A percentile compares a stretch with the other conserved stretches of the same genome.
Conservation (phyloP, 257 asterid genomes). For the Anisodus acutangulus region DNA sequence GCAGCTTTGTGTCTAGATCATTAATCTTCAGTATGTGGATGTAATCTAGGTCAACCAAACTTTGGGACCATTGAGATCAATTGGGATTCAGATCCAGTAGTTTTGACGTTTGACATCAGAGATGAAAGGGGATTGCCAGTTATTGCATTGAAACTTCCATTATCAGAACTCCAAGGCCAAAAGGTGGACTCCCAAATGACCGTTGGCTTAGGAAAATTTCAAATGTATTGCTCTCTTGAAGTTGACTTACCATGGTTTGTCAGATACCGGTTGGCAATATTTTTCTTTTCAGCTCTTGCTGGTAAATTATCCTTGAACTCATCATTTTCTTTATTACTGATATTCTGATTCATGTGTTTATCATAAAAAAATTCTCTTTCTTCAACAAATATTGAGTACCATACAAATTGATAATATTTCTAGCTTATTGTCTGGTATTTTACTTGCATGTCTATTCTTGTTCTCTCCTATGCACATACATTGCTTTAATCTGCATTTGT, state of each 20-base stretch:
- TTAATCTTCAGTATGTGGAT: slow-evolving; percentile 23
- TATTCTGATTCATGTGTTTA: slow-evolving; percentile 2
- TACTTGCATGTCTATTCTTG: background rate
- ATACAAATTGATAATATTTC: background rate
- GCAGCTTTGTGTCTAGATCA: background rate
- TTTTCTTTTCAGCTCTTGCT: slow-evolving; percentile 35
- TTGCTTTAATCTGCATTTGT: background rate
- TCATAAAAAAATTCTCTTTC: background rate
- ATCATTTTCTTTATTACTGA: background rate
- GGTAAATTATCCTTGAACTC: slow-evolving; percentile 31
- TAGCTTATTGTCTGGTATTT: background rate
- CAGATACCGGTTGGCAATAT: slow-evolving; percentile 40
- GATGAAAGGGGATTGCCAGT: slow-evolving; percentile 41
- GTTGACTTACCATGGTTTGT: slow-evolving; percentile 40
- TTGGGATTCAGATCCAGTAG: slow-evolving; percentile 38
- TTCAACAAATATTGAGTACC: background rate
- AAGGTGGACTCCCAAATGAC: slow-evolving; percentile 4
- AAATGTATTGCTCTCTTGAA: slow-evolving; percentile 37
- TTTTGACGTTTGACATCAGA: slow-evolving; percentile 38
- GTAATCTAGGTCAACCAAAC: slow-evolving; percentile 37
- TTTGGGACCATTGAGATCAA: slow-evolving; percentile 41
- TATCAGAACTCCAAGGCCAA: slow-evolving; percentile 35
- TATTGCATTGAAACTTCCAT: slow-evolving; percentile 31
- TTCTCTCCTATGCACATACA: background rate
- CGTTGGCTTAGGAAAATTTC: slow-evolving; percentile 22